Evolutionary conservation across 2,329 filamentous ascomycete genomes (phyloP).

Genomic region (Cercospora brassicicola): DNA sequence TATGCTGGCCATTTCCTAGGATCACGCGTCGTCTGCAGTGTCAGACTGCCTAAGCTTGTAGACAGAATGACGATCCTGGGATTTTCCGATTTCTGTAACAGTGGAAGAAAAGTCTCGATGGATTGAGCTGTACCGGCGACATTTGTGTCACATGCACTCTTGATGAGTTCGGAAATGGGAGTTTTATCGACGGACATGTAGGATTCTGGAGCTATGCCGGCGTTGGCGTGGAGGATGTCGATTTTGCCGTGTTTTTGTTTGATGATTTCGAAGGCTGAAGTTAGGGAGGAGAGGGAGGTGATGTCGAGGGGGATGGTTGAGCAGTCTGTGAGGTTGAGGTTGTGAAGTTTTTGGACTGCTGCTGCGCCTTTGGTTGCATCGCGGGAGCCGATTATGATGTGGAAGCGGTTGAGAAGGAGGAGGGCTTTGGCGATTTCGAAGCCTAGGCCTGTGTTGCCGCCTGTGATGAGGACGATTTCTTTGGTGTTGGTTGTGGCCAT

Average conservation of each 20-base stretch:
- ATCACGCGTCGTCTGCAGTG: neutral
- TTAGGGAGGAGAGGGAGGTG: conserved; percentile 55
- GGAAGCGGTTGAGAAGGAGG: conserved; percentile 47
- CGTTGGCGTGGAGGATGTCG: conserved; percentile 60
- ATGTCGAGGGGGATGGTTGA: conserved; percentile 57
- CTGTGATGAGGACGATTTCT: conserved; percentile 57
- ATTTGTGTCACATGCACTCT: conserved; percentile 31
- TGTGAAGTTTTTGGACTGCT: conserved; percentile 44
- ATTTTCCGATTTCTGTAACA: conserved; percentile 23
- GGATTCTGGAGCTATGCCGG: conserved; percentile 40
- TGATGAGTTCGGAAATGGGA: neutral
- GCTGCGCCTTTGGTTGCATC: conserved; percentile 53
- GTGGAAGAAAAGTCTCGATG: conserved; percentile 30
- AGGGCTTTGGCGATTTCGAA: conserved; percentile 59
- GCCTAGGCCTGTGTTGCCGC: conserved; percentile 59
- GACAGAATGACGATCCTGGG: conserved; percentile 14
- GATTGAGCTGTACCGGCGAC: conserved; percentile 30
- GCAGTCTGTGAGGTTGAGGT: conserved; percentile 23
- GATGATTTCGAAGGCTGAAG: conserved; percentile 48
- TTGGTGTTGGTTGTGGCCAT: conserved; percentile 25
- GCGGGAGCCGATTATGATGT: conserved; percentile 58
- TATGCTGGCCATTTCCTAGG: conserved; percentile 20
- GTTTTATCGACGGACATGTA: neutral
- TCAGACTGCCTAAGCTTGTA: conserved; percentile 11
- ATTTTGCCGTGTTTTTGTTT: conserved; percentile 47